A percentile compares a stretch with the other conserved stretches of the same genome.
These are phyloP conservation scores for Pleurotus eryngii DNA, from an alignment of 768 basidiomycete genomes.

Conservation along the genomic window DNA sequence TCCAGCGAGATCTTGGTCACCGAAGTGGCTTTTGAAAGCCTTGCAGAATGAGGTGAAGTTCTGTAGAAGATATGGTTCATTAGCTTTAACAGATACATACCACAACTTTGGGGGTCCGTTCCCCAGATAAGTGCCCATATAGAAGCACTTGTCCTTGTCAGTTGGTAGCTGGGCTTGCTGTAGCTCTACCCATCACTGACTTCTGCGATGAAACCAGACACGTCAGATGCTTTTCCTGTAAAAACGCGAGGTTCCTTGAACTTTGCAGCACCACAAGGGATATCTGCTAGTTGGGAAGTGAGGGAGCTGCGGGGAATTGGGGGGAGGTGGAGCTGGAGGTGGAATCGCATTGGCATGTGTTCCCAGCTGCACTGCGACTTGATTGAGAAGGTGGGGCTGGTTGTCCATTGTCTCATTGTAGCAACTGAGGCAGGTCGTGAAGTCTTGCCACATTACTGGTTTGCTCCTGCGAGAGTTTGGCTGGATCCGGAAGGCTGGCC, in stretches of 20 bases:
- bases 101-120: slow-evolving; percentile 29
- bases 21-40: slow-evolving; percentile 25
- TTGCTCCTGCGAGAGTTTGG: too few relatives aligned
- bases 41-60: slow-evolving; percentile 22
- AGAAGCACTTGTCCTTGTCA: slow-evolving; percentile 24
- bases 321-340: neutral
- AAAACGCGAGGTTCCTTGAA: slow-evolving; percentile 8
- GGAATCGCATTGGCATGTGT: neutral
- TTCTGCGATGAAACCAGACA: slow-evolving; percentile 14
- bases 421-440: too few relatives aligned
- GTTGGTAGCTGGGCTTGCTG: slow-evolving; percentile 17
- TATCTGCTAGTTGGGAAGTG: neutral
- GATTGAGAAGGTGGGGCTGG: too few relatives aligned
- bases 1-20: slow-evolving; percentile 21
- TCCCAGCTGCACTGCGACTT: too few relatives aligned
- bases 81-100: slow-evolving; percentile 23
- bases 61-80: slow-evolving; percentile 16
- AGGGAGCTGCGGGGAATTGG: neutral
- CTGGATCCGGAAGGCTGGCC: too few relatives aligned
- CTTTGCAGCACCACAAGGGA: neutral
- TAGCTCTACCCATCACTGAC: slow-evolving; percentile 21
- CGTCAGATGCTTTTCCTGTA: slow-evolving; percentile 15
- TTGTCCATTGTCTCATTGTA: too few relatives aligned
- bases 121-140: slow-evolving; percentile 23
- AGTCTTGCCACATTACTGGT: too few relatives aligned